A percentile compares a stretch with the other conserved stretches of the same genome.
phyloP scores from a whole-genome alignment of 2,329 filamentous ascomycete genomes.

The Epichloe typhina region DNA sequence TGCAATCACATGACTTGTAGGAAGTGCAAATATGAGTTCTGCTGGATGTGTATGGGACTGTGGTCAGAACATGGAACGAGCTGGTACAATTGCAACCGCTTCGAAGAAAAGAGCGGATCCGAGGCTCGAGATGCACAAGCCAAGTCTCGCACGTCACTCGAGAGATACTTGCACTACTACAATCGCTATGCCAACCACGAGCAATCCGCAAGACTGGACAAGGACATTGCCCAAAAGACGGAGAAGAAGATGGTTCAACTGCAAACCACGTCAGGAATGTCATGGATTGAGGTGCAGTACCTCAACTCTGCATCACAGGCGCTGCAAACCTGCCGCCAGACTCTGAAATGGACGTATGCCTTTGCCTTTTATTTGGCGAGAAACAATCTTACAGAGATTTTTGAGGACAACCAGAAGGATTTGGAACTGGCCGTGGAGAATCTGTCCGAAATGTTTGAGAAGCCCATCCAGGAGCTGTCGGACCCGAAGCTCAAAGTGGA shows the following conservation, averaged over 20 bases:
- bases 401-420: conserved; percentile 98
- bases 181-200: conserved; percentile 99
- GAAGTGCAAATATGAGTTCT: conserved; percentile 94
- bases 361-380: conserved; percentile 95
- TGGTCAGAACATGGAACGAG: conserved; percentile 98
- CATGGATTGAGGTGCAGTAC: conserved; percentile 98
- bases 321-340: conserved; percentile 93
- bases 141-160: conserved; percentile 75
- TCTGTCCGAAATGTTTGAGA: conserved; percentile 98
- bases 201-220: conserved; percentile 91
- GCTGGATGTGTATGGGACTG: conserved; percentile 99
- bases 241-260: conserved; percentile 98
- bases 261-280: conserved; percentile 87
- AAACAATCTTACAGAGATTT: conserved; percentile 93
- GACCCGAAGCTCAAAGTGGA: conserved; percentile 88
- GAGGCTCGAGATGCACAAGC: conserved; percentile 89
- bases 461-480: conserved; percentile 75
- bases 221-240: conserved; percentile 89
- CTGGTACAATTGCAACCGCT: conserved; percentile 99
- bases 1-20: conserved; percentile 98
- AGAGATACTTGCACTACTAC: conserved; percentile 98
- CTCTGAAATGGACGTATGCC: conserved; percentile 97
- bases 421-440: conserved; percentile 94
- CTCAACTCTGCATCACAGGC: conserved; percentile 86
- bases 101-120: conserved; percentile 85